Evolutionary conservation across 1,284 basidiomycete genomes (phyloP).

Genomic region (Ustilago shanxiensis): DNA sequence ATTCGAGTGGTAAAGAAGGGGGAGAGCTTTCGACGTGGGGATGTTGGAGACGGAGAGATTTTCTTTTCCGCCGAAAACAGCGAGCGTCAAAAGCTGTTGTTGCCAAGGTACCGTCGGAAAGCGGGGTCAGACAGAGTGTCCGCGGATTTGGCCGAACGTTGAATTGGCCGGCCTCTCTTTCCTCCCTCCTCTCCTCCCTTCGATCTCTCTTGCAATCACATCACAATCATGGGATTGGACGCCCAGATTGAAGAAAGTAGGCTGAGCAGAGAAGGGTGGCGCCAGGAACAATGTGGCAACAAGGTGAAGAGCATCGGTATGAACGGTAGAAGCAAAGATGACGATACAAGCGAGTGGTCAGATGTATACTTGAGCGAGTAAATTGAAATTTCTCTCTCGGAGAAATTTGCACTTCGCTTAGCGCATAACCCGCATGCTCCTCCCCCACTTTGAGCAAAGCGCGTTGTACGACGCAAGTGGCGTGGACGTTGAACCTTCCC

Average conservation of each 20-base stretch:
- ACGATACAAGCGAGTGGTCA: neutral
- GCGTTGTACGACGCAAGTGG: neutral
- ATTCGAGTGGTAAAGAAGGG: too few species aligned
- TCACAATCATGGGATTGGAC: too few species aligned
- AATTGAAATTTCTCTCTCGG: neutral
- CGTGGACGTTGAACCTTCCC: neutral
- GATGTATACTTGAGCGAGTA: neutral
- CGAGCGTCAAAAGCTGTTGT: neutral
- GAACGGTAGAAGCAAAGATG: neutral
- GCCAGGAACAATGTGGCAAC: neutral
- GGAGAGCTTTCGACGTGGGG: too few species aligned
- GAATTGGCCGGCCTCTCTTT: too few species aligned
- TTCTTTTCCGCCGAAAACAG: constrained; percentile 2
- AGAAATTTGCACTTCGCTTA: constrained; percentile 1
- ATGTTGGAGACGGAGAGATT: constrained; percentile 1
- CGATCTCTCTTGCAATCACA: too few species aligned
- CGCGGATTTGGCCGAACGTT: too few species aligned
- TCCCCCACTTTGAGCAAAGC: neutral
- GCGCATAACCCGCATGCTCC: neutral
- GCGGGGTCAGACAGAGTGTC: too few species aligned
- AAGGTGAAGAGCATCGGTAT: too few species aligned
- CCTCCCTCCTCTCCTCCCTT: too few species aligned
- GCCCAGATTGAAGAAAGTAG: too few species aligned
- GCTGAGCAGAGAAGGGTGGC: neutral
- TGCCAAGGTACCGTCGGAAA: too few species aligned